Conservation (phyloP, 345 rosid genomes). For the Microthlaspi erraticum region DNA sequence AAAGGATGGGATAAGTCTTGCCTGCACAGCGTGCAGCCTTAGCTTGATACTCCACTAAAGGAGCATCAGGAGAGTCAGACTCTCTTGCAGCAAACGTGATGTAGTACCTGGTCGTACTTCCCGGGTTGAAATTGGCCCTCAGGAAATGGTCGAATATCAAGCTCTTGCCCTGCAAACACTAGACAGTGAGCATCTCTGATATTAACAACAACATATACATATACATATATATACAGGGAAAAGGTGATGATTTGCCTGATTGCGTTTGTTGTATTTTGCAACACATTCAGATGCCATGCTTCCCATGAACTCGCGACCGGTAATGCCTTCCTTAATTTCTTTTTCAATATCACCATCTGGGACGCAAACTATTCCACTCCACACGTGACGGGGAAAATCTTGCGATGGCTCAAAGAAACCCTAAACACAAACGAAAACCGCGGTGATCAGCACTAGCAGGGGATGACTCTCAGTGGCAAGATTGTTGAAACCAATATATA, state of each 20-base stretch:
- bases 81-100: slow-evolving; percentile 31
- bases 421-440: neutral
- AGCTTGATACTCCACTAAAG: slow-evolving; percentile 30
- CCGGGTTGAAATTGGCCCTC: slow-evolving; percentile 31
- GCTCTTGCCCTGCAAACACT: neutral
- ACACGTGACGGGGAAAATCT: neutral
- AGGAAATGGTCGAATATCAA: neutral
- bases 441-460: neutral
- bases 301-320: neutral
- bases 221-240: too few relatives aligned
- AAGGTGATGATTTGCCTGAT: neutral
- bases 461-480: neutral
- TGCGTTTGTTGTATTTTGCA: neutral
- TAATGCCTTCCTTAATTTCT: neutral
- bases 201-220: too few relatives aligned
- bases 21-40: neutral
- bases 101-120: slow-evolving; percentile 19
- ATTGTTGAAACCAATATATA: neutral
- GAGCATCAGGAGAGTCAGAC: slow-evolving; percentile 6
- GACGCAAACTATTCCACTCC: neutral
- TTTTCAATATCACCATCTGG: neutral
- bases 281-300: slow-evolving; percentile 3
- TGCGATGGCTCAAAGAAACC: slow-evolving; percentile 6
- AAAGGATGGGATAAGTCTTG: slow-evolving; percentile 24
- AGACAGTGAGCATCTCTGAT: too few relatives aligned